Evolutionary conservation across 164 flowering plant genomes (phyloP).

Genomic region (Cinnamomum chago): DNA sequence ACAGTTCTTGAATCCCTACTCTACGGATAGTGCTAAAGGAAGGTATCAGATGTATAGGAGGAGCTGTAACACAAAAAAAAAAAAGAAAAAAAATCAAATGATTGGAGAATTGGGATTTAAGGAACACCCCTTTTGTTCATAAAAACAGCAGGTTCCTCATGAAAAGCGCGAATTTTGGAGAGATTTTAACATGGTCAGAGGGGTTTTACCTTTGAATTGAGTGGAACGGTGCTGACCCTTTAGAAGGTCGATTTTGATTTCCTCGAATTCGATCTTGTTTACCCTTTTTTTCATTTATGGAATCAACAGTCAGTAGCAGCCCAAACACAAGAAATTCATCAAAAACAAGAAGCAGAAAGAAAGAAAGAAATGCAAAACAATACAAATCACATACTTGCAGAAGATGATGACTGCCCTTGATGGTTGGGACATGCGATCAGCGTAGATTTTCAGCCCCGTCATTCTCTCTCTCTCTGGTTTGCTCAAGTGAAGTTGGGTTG

Average conservation of each 20-base stretch:
- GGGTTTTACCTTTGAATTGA: conserved; percentile 51
- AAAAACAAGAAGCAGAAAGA: background rate
- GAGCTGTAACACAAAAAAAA: too few species aligned
- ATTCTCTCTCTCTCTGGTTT: background rate
- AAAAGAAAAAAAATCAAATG: background rate
- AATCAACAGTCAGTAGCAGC: background rate
- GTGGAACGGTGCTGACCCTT: conserved; percentile 52
- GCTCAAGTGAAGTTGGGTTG: background rate
- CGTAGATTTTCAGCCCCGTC: conserved; percentile 53
- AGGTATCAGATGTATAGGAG: too few species aligned
- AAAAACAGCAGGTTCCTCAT: background rate
- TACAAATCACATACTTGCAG: conserved; percentile 56
- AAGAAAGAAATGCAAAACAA: background rate
- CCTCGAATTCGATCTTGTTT: conserved; percentile 77
- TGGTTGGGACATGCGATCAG: conserved; percentile 82
- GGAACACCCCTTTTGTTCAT: too few species aligned
- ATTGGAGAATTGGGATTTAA: background rate
- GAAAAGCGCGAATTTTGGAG: background rate
- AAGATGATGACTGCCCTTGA: conserved; percentile 76
- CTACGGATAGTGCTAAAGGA: too few species aligned
- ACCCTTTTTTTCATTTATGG: conserved; percentile 18
- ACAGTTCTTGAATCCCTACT: too few species aligned
- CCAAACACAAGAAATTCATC: background rate
- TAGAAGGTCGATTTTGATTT: conserved; percentile 45
- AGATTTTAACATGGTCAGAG: background rate